Evolutionary conservation across 495 filamentous ascomycete genomes (phyloP), one percentile per base, ranked within the genome.

Genomic region (Penicillium turbatum): DNA sequence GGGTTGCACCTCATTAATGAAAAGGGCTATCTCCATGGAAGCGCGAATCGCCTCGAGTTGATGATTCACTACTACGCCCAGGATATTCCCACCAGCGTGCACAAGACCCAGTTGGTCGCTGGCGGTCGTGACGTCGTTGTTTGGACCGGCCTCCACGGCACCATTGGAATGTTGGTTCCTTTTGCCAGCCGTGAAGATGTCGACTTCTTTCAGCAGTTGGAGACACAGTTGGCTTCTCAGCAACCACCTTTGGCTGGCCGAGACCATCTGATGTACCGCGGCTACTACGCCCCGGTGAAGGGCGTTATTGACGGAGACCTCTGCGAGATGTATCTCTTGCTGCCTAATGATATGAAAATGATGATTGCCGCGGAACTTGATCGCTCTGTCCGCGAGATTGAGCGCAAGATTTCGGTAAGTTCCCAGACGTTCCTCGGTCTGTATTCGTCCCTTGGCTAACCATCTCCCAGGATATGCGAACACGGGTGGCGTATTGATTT

Each of bases 251-350:
- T 96, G 19, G 89, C 90, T 9, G 93, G 95, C 27, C 81, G 95
- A 53, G 95, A 97, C 67, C 93, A 98, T 70, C 70, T 98, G 27
- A 92, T 96, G 41, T 99, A 96, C 63, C 79, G 95, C 48, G 83
- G 90, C 40, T 99, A 97, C 66, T 97, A 99, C 66, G 89, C 87
- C n/a, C 95, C 95, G 1, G 89, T 93, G 12, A 99, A 99, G 78
- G 90, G 90, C 0, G 84, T 95, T 26, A 95, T 99, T 65, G 95
- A 99, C 70, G 95, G 95, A n/a, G 95, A 99, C 75, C 75, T 99
- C 54, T 96, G 92, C 64, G 95, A 99, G 76, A 80, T 89, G 63
- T 99, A 90, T 67, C 81, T 86, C 46, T 68, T 91, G 42, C 73
- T 97, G 54, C 78, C 86, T 30, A 86, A 82, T 54, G 90, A 96